Percentiles rank a stretch among this genome's conserved stretches.
Evolutionary conservation across 495 filamentous ascomycete species (phyloP).

Genomic region (Penicillium bovifimosum): DNA sequence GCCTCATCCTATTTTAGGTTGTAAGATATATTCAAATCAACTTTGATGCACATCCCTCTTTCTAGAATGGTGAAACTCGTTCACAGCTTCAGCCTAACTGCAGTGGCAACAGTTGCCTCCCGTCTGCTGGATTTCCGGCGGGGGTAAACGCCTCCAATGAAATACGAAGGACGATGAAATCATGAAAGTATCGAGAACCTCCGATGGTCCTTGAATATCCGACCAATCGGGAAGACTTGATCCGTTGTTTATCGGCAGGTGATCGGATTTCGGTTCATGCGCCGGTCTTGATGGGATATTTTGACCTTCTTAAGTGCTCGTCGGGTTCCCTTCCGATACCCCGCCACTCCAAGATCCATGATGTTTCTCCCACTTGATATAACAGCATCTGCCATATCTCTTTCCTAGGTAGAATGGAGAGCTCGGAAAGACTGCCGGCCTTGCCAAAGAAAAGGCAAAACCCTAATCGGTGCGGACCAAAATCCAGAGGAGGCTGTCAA

Average conservation of each 20-base stretch:
- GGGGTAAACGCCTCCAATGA: too few relatives aligned
- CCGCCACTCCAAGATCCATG: not conserved
- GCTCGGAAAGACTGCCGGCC: not conserved
- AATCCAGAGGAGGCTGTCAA: constrained; percentile 23
- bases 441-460: constrained; percentile 16
- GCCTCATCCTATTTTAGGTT: not conserved
- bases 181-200: not conserved
- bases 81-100: too few relatives aligned
- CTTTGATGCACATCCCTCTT: not conserved
- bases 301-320: not conserved
- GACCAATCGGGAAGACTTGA: not conserved
- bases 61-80: too few relatives aligned
- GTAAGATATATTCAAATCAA: not conserved
- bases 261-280: constrained; percentile 3
- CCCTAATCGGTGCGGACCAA: constrained; percentile 22
- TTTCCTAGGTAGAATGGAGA: not conserved
- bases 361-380: not conserved
- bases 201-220: not conserved
- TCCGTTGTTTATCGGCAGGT: constrained; percentile 1
- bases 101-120: too few relatives aligned
- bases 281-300: not conserved
- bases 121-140: too few relatives aligned
- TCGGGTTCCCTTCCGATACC: constrained; percentile 3
- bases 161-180: too few relatives aligned
- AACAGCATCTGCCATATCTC: not conserved